Base-by-base conservation (phyloP, 2,329 filamentous ascomycete genomes). In the Byssochlamys sp. region DNA sequence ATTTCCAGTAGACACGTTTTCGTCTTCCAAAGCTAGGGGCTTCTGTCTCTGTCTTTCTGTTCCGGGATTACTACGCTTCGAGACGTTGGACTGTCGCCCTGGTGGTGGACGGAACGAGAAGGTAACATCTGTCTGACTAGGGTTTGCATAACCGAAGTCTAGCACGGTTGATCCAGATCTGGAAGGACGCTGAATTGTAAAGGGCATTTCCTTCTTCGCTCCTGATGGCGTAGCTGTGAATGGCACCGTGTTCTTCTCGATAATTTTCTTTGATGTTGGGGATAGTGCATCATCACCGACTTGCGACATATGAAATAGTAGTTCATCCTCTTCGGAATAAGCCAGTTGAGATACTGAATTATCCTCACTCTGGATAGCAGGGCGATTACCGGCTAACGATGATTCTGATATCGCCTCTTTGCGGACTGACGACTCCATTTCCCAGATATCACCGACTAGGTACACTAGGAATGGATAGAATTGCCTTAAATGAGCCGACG, bases 91-190 rank as follows among this genome's bases (percentile, higher is more conserved):
- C 12, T 53, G 9, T 12, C 58, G 57, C 24, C 59, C 66, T 26
- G 55, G n/a, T 5, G 61, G 28, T 7, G 56, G 50, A 49, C 62
- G 62, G 12, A 69, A 60, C 0, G 66, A 65, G 39, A 69, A 69
- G 0, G 54, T 56, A 31, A 63, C 67, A 25, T 57, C 62, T 49
- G 63, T 60, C 29, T 60, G 62, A 24, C 56, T 61, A 26, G 70
- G 72, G 54, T 67, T 72, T 14, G 67, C 60, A 58, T 74, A 75
- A 4, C 66, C 69, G 57, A 75, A 73, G 1, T 60, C 61, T 7
- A 62, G 39, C 19, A 62, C 52, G 50, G 73, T 67, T 26, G 70
- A 58, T 1, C 62, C 66, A 5, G 67, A 68, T 49, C 63, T 71
- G 24, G 62, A 55, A 11, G 71, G 71, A 1, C 71, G 69, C 48